These are phyloP conservation scores for Termitomyces sp. DNA, from an alignment of 768 basidiomycete genomes.

Conservation along the genomic window DNA sequence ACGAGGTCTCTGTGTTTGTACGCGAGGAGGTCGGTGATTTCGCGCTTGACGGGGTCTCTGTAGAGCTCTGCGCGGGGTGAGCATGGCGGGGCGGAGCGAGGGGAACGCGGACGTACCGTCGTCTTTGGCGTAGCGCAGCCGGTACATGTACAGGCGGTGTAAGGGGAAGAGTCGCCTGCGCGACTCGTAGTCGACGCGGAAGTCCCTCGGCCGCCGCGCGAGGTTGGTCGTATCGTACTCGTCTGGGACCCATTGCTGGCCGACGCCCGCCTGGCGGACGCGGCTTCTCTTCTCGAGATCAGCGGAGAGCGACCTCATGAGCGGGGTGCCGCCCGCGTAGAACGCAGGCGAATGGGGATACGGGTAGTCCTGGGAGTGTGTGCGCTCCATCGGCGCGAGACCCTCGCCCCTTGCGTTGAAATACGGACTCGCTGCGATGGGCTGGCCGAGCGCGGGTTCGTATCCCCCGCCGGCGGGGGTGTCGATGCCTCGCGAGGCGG, in stretches of 20 bases:
- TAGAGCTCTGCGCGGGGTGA: too few relatives aligned
- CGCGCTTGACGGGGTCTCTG: too few relatives aligned
- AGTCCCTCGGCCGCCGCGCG: neutral
- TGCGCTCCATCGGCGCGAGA: too few relatives aligned
- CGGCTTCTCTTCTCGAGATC: neutral
- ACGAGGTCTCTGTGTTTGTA: too few relatives aligned
- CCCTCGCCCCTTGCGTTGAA: neutral
- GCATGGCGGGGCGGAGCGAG: too few relatives aligned
- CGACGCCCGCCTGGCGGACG: too few relatives aligned
- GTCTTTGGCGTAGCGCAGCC: too few relatives aligned
- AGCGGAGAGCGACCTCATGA: neutral
- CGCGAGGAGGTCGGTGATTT: too few relatives aligned
- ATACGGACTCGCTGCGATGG: neutral
- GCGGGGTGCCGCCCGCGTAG: neutral
- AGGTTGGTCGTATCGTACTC: neutral
- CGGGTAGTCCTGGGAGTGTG: neutral
- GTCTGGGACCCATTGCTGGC: neutral
- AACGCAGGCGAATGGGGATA: neutral
- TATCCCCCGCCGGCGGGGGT: neutral
- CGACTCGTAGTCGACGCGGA: conserved; percentile 26
- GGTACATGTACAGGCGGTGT: too few relatives aligned
- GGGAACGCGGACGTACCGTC: too few relatives aligned
- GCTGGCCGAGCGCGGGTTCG: neutral
- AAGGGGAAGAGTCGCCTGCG: neutral
- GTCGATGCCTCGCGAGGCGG: neutral